phyloP scores from a whole-genome alignment of 441 rosid genomes.

The Populus hybrid region DNA sequence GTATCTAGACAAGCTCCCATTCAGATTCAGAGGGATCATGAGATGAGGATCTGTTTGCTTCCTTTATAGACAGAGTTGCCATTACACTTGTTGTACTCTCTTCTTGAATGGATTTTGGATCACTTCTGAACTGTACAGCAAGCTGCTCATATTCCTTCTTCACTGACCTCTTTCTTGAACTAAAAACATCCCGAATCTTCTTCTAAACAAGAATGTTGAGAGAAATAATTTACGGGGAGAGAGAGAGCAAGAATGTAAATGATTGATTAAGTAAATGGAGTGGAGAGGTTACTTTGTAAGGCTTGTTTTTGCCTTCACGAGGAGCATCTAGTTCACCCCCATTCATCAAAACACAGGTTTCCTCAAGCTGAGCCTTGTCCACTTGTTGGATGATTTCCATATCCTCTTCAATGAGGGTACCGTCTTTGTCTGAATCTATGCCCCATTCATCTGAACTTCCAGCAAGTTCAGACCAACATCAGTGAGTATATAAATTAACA shows the following conservation, averaged over 20 bases:
- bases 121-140: constrained; percentile 40
- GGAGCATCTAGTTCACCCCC: constrained; percentile 45
- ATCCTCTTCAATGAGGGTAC: constrained; percentile 23
- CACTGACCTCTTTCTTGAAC: constrained; percentile 51
- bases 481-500: background rate
- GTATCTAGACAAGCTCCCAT: constrained; percentile 25
- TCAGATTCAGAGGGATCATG: constrained; percentile 15
- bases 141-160: constrained; percentile 71
- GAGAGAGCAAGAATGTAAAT: background rate
- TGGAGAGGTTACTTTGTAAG: constrained; percentile 48
- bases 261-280: background rate
- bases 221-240: background rate
- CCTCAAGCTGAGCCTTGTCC: constrained; percentile 45
- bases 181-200: constrained; percentile 53
- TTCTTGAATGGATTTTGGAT: constrained; percentile 5
- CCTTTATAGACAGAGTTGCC: background rate
- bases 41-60: background rate
- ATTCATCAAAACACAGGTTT: constrained; percentile 58
- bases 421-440: constrained; percentile 16
- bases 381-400: constrained; percentile 28
- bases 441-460: constrained; percentile 28
- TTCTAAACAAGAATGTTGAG: constrained; percentile 27
- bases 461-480: constrained; percentile 15
- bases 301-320: constrained; percentile 40
- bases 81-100: background rate